These are phyloP conservation scores for Geotrichum phurueaensis DNA, from an alignment of 1,139 yeast genomes.

Conservation along the genomic window DNA sequence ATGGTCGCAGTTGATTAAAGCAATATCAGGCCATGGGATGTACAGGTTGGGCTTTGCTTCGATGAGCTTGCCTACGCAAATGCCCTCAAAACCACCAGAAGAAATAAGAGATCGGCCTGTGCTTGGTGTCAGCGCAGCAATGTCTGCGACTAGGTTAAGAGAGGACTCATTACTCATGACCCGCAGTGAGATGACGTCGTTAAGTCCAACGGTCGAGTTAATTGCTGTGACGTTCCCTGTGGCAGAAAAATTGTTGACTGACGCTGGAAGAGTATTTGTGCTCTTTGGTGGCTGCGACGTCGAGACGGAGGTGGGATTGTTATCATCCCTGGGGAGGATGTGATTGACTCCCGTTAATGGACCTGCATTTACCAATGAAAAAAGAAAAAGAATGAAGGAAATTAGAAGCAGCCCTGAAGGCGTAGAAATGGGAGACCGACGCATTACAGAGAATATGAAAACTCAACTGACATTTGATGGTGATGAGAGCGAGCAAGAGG, in stretches of 20 bases:
- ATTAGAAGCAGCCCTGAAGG: too few species aligned
- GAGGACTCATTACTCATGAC: not conserved
- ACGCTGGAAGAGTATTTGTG: slow-evolving; percentile 1
- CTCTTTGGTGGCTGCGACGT: not conserved
- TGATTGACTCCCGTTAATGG: too few species aligned
- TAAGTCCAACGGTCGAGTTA: not conserved
- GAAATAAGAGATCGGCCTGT: slow-evolving; percentile 23
- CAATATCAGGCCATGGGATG: slow-evolving; percentile 26
- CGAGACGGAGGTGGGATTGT: not conserved
- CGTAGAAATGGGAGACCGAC: too few species aligned
- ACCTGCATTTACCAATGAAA: too few species aligned
- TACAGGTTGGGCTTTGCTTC: slow-evolving; percentile 16
- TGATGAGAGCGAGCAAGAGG: too few species aligned
- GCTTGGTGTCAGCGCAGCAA: slow-evolving; percentile 26
- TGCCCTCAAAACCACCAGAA: slow-evolving; percentile 21
- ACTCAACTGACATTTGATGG: too few species aligned
- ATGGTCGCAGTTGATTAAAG: slow-evolving; percentile 32
- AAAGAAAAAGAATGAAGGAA: too few species aligned
- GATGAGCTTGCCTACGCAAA: slow-evolving; percentile 27
- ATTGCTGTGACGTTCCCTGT: slow-evolving; percentile 1
- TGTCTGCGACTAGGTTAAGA: slow-evolving; percentile 21
- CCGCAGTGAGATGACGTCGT: not conserved
- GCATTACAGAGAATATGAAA: too few species aligned
- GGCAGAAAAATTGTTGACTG: not conserved
- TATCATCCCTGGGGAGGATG: too few species aligned